Conservation (phyloP, 495 filamentous ascomycete species). For the Penicillium waksmanii region DNA sequence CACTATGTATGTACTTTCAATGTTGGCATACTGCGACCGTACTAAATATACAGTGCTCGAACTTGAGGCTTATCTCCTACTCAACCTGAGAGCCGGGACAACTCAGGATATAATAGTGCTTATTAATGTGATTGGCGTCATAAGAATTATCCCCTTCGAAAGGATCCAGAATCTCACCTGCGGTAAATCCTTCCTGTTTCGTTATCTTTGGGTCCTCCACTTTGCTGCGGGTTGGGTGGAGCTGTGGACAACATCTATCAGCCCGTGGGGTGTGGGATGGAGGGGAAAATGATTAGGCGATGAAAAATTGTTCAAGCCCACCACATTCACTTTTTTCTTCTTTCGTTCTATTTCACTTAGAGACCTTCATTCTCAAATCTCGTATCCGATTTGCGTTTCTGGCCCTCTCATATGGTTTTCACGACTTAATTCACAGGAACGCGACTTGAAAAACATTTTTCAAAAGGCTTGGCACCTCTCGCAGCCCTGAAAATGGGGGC, state of each 20-base stretch:
- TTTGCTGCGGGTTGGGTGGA: constrained; percentile 1
- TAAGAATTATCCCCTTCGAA: background rate
- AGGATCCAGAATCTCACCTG: background rate
- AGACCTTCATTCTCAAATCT: background rate
- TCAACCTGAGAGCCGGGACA: constrained; percentile 7
- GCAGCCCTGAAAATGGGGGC: background rate
- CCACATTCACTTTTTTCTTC: background rate
- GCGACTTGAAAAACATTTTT: background rate
- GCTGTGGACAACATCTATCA: background rate
- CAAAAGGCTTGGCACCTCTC: background rate
- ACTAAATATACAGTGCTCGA: too few species aligned
- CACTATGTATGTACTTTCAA: too few species aligned
- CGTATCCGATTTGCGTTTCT: background rate
- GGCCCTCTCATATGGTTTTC: background rate
- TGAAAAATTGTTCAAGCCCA: constrained; percentile 5
- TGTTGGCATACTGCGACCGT: too few species aligned
- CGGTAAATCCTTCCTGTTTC: background rate
- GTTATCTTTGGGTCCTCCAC: background rate
- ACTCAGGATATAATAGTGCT: background rate
- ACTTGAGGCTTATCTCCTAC: too few species aligned
- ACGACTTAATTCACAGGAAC: background rate
- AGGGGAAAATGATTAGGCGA: constrained; percentile 7
- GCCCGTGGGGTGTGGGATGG: constrained; percentile 5
- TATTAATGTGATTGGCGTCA: background rate
- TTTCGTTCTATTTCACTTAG: background rate